These are phyloP conservation scores for Suhomyces tanzawaensis DNA, from an alignment of 805 yeast genomes.

Conservation along the genomic window DNA sequence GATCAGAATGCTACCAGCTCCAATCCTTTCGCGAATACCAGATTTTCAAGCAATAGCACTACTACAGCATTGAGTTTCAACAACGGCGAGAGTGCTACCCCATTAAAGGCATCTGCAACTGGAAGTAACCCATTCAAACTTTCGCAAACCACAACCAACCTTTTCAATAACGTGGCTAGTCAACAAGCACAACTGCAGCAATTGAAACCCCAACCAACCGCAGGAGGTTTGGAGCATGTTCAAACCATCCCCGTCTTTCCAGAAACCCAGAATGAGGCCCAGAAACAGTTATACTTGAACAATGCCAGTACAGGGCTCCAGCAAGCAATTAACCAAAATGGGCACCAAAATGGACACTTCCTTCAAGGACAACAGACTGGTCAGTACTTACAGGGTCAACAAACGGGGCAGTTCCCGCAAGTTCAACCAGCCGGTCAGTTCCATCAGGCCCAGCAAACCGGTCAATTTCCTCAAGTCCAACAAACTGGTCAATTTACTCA, in stretches of 20 bases:
- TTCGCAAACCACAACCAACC: conserved; percentile 31
- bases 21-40: conserved; percentile 47
- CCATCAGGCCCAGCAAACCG: not conserved
- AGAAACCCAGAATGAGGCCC: conserved; percentile 51
- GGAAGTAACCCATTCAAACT: conserved; percentile 64
- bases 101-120: conserved; percentile 35
- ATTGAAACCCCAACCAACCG: conserved; percentile 55
- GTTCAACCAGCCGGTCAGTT: conserved; percentile 3
- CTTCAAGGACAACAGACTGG: conserved; percentile 17
- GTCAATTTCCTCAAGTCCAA: not conserved
- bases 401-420: conserved; percentile 7
- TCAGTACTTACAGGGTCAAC: conserved; percentile 23
- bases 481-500: not conserved
- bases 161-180: conserved; percentile 25
- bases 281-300: conserved; percentile 32
- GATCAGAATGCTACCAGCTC: conserved; percentile 28
- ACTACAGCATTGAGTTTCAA: conserved; percentile 33
- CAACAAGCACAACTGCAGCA: conserved; percentile 22
- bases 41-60: conserved; percentile 30
- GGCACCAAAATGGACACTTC: conserved; percentile 14
- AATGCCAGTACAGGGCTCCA: conserved; percentile 38
- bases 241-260: conserved; percentile 71
- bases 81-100: conserved; percentile 18
- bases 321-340: conserved; percentile 14
- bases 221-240: conserved; percentile 69